phyloP scores from a whole-genome alignment of 805 yeast genomes.

The Ogataea ramenticola region DNA sequence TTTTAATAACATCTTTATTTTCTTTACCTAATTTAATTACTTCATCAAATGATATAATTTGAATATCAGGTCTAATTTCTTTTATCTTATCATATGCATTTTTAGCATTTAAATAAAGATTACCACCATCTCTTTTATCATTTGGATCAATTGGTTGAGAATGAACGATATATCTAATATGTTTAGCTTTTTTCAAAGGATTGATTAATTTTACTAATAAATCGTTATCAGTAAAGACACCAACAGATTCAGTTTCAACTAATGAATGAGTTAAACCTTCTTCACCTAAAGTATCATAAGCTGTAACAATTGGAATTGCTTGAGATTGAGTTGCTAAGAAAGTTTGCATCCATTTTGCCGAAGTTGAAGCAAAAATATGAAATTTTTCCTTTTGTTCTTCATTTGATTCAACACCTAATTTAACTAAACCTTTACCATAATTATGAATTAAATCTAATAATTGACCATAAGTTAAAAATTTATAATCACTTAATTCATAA shows the following conservation, averaged over 20 bases:
- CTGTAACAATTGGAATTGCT: slow-evolving; percentile 83
- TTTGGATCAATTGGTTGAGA: slow-evolving; percentile 49
- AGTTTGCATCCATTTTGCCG: slow-evolving; percentile 85
- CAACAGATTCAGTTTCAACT: slow-evolving; percentile 70
- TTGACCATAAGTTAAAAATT: slow-evolving; percentile 56
- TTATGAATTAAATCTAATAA: slow-evolving; percentile 40
- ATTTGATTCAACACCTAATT: slow-evolving; percentile 62
- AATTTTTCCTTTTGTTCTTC: slow-evolving; percentile 54
- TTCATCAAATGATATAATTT: slow-evolving; percentile 59
- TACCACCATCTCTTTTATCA: slow-evolving; percentile 62
- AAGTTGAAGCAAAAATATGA: slow-evolving; percentile 85
- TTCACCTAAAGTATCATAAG: slow-evolving; percentile 93
- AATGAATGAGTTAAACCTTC: slow-evolving; percentile 81
- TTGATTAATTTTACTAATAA: slow-evolving; percentile 58
- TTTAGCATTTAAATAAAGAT: slow-evolving; percentile 48
- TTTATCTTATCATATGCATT: slow-evolving; percentile 52
- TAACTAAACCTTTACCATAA: slow-evolving; percentile 69
- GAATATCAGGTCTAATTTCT: slow-evolving; percentile 69
- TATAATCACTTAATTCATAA: slow-evolving; percentile 72
- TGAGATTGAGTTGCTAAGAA: slow-evolving; percentile 75
- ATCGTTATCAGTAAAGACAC: slow-evolving; percentile 77
- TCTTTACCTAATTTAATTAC: slow-evolving; percentile 54
- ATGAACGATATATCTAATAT: slow-evolving; percentile 66
- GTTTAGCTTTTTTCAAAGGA: slow-evolving; percentile 60
- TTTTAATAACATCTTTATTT: slow-evolving; percentile 31